Conservation (phyloP, 2,329 filamentous ascomycete species). For the Cladosporium sphaerospermum region DNA sequence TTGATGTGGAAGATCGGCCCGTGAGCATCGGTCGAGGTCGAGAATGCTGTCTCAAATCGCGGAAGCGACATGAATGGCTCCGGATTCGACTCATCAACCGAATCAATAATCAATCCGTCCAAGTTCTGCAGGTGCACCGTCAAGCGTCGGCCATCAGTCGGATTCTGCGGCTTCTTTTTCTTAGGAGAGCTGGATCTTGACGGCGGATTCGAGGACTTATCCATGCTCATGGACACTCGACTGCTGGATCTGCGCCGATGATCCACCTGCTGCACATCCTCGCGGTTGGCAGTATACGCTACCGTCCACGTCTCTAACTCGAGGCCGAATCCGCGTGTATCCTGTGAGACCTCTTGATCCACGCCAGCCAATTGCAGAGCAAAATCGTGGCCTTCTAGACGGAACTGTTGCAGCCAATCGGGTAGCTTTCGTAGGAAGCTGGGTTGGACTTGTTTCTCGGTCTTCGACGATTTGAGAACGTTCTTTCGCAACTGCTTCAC, state of each 20-base stretch:
- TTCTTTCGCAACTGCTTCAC: constrained; percentile 72
- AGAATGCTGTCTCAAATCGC: constrained; percentile 78
- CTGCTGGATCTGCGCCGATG: constrained; percentile 67
- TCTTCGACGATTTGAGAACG: constrained; percentile 39
- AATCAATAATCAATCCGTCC: constrained; percentile 87
- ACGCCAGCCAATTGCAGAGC: constrained; percentile 86
- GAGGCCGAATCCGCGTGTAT: constrained; percentile 74
- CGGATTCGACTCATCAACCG: constrained; percentile 71
- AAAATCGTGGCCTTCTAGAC: constrained; percentile 81
- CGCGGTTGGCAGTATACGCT: constrained; percentile 75
- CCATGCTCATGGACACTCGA: constrained; percentile 48
- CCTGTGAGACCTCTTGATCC: constrained; percentile 73
- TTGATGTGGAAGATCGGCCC: constrained; percentile 85
- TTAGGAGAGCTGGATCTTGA: constrained; percentile 35
- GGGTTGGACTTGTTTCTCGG: constrained; percentile 35
- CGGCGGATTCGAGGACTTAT: constrained; percentile 28
- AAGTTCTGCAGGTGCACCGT: constrained; percentile 75
- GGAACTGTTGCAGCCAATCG: constrained; percentile 75
- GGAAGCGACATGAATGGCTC: constrained; percentile 85
- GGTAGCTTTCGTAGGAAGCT: constrained; percentile 76
- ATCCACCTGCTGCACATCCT: constrained; percentile 42
- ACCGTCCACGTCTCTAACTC: constrained; percentile 83
- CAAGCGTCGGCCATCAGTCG: constrained; percentile 72
- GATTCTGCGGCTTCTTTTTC: constrained; percentile 38
- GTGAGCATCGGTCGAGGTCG: constrained; percentile 77